Conservation (phyloP, 768 basidiomycete genomes). For the Rhizopogon vesiculosus region DNA sequence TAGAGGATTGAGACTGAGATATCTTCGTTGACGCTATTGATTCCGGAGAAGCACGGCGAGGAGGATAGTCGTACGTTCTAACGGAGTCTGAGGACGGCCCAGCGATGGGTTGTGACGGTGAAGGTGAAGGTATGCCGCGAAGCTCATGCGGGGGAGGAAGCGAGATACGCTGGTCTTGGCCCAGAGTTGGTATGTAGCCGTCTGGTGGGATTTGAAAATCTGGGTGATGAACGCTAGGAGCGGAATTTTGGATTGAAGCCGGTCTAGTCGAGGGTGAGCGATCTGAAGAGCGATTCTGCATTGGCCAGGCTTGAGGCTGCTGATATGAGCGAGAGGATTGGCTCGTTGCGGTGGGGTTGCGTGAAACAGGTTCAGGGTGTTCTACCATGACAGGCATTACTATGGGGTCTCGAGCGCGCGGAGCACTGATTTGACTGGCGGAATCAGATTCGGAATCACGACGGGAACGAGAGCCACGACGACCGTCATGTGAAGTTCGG, state of each 20-base stretch:
- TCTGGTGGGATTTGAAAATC: slow-evolving; percentile 38
- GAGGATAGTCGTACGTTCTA: slow-evolving; percentile 18
- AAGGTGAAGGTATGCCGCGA: slow-evolving; percentile 22
- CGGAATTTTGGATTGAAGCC: slow-evolving; percentile 16
- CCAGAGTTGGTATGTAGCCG: slow-evolving; percentile 44
- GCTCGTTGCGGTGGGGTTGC: slow-evolving; percentile 9
- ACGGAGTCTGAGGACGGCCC: slow-evolving; percentile 13
- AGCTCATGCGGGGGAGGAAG: slow-evolving; percentile 52
- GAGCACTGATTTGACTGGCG: slow-evolving; percentile 6
- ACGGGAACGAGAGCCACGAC: slow-evolving; percentile 15
- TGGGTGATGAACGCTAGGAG: slow-evolving; percentile 5
- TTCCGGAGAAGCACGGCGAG: slow-evolving; percentile 22
- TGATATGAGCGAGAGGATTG: slow-evolving; percentile 13
- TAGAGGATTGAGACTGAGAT: slow-evolving; percentile 21
- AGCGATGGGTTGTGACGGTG: slow-evolving; percentile 19
- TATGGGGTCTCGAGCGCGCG: slow-evolving; percentile 9
- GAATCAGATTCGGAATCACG: slow-evolving; percentile 11
- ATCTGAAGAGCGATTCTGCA: slow-evolving; percentile 1
- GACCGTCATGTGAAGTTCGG: slow-evolving; percentile 14
- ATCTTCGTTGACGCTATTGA: slow-evolving; percentile 22
- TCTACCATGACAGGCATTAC: slow-evolving; percentile 9
- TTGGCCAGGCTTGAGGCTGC: slow-evolving; percentile 14
- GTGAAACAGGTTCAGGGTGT: slow-evolving; percentile 7
- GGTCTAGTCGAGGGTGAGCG: slow-evolving; percentile 12
- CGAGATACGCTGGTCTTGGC: slow-evolving; percentile 31